Base-by-base conservation (phyloP, 1,139 yeast genomes). In the Protomyces arabidopsidicola region DNA sequence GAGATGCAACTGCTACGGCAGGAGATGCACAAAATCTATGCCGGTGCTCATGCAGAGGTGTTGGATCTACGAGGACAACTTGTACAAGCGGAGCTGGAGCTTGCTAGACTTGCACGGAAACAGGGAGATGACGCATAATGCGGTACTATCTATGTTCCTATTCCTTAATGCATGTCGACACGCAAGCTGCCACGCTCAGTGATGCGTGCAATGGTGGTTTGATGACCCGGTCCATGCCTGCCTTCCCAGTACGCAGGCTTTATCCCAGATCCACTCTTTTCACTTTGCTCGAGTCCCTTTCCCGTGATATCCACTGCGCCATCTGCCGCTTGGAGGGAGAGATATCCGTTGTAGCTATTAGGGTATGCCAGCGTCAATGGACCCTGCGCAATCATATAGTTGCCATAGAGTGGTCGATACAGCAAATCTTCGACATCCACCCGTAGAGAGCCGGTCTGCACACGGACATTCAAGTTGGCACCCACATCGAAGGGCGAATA, bases 11-110 rank as follows among this genome's bases (percentile, higher is more conserved):
- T 51, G 18, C 53, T 63, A 22, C 60, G 65, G 34, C 39, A 52
- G 35, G 65, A 63, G 24, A 63, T 61, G 60, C 60, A 63, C 57
- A 63, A 63, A 53, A 55, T 62, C 35, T 60, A 60, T 24, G 53
- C 53, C 31, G 60, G 65, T 18, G 24, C 53, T 18, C 55, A 63
- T 18, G 60, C 53, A 14, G 65, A 60, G 22, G 50, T 59, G 14
- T 24, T 63, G 53, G 65, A 63, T 22, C 34, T 53, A 36, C 62
- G 54, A 39, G 57, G 54, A 31, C 57, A 61, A 42, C 27, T 63
- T 31, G 56, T 50, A 4, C 65, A 63, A 31, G 20, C 61, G 36
- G 65, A 58, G 35, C 18, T 51, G 34, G 56, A 51, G 22, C 56
- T 58, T n/a, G 62, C 62, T 9, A 51, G 53, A 42, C 53, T 55